Evolutionary conservation across 148 eudicot genomes (phyloP), one percentile per base, ranked within the genome.

Genomic region (Rhododendron simsii): DNA sequence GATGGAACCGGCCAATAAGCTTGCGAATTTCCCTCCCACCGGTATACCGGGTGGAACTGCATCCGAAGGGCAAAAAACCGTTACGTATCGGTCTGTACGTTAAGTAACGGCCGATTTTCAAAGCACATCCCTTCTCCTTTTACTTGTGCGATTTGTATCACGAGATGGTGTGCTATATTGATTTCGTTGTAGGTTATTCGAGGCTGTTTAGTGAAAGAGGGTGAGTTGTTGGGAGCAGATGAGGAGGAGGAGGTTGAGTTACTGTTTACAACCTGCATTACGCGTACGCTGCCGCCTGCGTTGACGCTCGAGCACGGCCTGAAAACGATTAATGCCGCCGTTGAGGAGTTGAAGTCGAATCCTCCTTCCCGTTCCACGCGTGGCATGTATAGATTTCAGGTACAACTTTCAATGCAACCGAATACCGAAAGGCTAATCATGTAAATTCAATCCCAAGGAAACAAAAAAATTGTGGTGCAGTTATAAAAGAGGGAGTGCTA

Each of bases 361-460:
- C 93, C 96, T 84, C 95, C 93, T 85, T 6, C 45, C 45, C 28
- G 78, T 81, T 86, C 88, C 87, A 39, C 88, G n/a, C 90, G 89
- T 86, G 99, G 98, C 67, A 90, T 94, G 90, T 91, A 92, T 53
- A 89, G 98, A 87, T 91, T 97, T 90, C 93, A 95, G 99, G 99
- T 95, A 82, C 50, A 79, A 5, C 33, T 84, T 37, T 3, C 47
- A 47, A 33, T 6, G 45, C 45, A 41, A 41, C 45, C 5, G 45
- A 41, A 41, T 6, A 6, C 45, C 45, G 45, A 41, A 41, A 41
- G 45, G 45, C 45, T 41, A 41, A 41, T 41, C 45, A 41, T 41
- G 45, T 6, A 41, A 41, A 6, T 41, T 41, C 45, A 41, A 41
- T 41, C 7, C 8, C 7, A 6, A 6, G 8, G 45, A 41, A 41